Evolutionary conservation across 2,329 filamentous ascomycete genomes (phyloP), one percentile per base, ranked within the genome.

Genomic region (Botrytis fragariae): DNA sequence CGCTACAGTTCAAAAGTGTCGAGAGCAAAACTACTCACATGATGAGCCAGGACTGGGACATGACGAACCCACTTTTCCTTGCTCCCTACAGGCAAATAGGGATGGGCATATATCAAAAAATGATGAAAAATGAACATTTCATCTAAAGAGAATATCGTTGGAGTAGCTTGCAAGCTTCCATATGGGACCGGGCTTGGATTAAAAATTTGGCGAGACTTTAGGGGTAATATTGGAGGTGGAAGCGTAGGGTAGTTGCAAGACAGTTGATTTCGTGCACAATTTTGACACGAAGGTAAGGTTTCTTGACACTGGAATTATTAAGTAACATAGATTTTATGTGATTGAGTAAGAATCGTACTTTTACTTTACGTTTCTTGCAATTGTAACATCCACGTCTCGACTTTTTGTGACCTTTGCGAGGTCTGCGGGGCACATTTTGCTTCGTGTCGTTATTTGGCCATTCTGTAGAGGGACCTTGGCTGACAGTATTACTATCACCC

Each of bases 81-180:
- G 16, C 69, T 54, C 16, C 69, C 42, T 9, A 71, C 59, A 2
- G 69, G 59, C 14, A 63, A 35, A 54, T 71, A 45, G 7, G 59
- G 57, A 22, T 62, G 69, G 29, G 54, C 42, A 63, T 44, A 7
- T 29, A 71, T 44, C 18, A 62, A 20, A 51, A 71, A 63, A 63
- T 71, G 59, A 71, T 62, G 69, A 32, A 63, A 63, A 29, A 71
- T 44, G 10, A 29, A 37, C 59, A 71, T 71, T 25, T 64, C 59
- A 51, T 71, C 44, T 22, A 57, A 8, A 1, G 69, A 71, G 22
- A 54, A 71, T 32, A 5, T 42, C 1, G 59, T 32, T 4, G 59
- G 59, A 1, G 69, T 54, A 48, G 44, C 44, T 48, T 63, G 69
- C 20, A 63, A 6, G 22, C 54, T 63, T 29, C 60, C 20, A n/a